Conservation (phyloP, 2,329 filamentous ascomycete species). For the Ascochyta fabae region DNA sequence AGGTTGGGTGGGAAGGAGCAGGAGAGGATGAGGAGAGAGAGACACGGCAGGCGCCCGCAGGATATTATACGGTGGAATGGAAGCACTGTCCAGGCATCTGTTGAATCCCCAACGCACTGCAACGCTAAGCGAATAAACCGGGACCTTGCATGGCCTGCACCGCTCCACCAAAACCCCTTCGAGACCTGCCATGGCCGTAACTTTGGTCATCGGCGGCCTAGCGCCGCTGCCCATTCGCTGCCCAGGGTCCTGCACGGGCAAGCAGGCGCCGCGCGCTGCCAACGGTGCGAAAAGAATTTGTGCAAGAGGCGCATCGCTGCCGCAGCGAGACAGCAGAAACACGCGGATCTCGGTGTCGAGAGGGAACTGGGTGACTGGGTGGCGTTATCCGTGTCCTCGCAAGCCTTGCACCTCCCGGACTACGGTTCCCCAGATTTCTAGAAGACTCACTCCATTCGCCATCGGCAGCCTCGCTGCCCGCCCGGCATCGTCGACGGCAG, state of each 20-base stretch:
- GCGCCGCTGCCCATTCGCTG: constrained; percentile 31
- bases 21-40: constrained; percentile 22
- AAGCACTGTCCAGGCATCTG: constrained; percentile 22
- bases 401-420: constrained; percentile 13
- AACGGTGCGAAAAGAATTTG: constrained; percentile 39
- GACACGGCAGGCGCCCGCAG: constrained; percentile 14
- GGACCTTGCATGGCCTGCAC: constrained; percentile 41
- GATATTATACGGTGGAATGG: constrained; percentile 39
- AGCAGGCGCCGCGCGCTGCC: constrained; percentile 21
- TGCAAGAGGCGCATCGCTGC: constrained; percentile 23
- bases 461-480: constrained; percentile 3
- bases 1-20: constrained; percentile 17
- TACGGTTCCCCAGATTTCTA: constrained; percentile 34
- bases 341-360: constrained; percentile 33
- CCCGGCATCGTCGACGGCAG: constrained; percentile 5
- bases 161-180: constrained; percentile 20
- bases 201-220: constrained; percentile 27
- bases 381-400: constrained; percentile 28
- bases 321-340: constrained; percentile 16
- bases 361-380: constrained; percentile 19
- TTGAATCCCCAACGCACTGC: constrained; percentile 36
- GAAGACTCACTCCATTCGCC: constrained; percentile 1
- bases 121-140: constrained; percentile 38
- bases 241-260: constrained; percentile 24
- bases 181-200: constrained; percentile 32